Evolutionary conservation across 257 asterid genomes (phyloP).

Genomic region (Solanum chiquidenum): DNA sequence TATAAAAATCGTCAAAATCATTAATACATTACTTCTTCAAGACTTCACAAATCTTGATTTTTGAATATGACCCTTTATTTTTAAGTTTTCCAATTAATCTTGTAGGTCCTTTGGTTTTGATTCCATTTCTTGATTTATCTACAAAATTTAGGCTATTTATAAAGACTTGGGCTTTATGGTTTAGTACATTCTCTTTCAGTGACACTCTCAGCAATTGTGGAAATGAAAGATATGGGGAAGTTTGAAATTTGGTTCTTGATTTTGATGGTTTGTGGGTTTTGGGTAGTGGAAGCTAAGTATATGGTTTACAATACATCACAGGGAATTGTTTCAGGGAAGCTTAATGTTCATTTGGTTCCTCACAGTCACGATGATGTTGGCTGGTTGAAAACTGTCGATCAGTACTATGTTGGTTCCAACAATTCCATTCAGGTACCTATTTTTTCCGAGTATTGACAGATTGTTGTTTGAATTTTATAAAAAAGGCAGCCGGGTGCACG

Average conservation of each 20-base stretch:
- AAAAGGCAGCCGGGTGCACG: not conserved
- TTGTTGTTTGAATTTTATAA: not conserved
- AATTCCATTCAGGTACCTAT: conserved; percentile 72
- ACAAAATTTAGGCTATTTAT: not conserved
- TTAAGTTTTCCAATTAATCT: not conserved
- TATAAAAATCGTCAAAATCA: not conserved
- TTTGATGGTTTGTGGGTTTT: conserved; percentile 20
- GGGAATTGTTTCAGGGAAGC: conserved; percentile 49
- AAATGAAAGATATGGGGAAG: conserved; percentile 20
- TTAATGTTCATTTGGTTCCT: conserved; percentile 94
- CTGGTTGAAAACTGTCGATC: conserved; percentile 94
- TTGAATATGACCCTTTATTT: not conserved
- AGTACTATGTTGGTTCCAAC: conserved; percentile 92
- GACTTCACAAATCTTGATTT: not conserved
- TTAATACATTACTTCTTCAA: not conserved
- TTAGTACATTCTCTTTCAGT: not conserved
- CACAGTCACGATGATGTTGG: conserved; percentile 98
- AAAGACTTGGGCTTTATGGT: not conserved
- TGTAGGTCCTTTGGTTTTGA: not conserved
- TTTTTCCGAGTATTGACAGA: not conserved
- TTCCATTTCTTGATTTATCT: not conserved
- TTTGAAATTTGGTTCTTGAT: conserved; percentile 11
- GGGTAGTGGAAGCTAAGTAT: conserved; percentile 51
- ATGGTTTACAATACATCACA: conserved; percentile 72
- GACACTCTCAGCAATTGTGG: not conserved